Evolutionary conservation across 1,284 basidiomycete species (phyloP), one percentile per base, ranked within the genome.

Genomic region (Sporisorium sorghi): DNA sequence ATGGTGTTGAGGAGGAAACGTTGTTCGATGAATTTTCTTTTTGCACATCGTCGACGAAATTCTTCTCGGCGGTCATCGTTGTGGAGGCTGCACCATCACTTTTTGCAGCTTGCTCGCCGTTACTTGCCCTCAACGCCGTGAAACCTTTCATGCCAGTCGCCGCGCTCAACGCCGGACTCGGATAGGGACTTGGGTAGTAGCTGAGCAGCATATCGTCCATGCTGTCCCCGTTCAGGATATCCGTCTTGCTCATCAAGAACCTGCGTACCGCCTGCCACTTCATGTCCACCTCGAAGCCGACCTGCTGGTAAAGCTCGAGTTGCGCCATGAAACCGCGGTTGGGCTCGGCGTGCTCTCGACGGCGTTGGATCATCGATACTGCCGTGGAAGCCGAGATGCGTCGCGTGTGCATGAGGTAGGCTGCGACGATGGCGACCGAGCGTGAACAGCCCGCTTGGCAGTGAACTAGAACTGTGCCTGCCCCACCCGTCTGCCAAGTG

Each of bases 371-470:
- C 59, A 82, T 73, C 19, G 58, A 62, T 12, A 86, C 55, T 0
- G 85, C 85, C n/a, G 80, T 79, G 12, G 72, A 58, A 11, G 79
- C 77, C n/a, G 65, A 76, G 23, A 84, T 58, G 17, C 56, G 72
- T 0, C 82, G 69, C 11, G 82, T 79, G 19, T 61, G 46, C 84
- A 86, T 86, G 10, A 86, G 69, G 54, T 84, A 86, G 10, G 85
- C 85, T 0, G 82, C 80, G 23, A 80, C 80, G 21, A 86, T 80
- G 47, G 73, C 73, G 6, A 77, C 77, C 21, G 84, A 85, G 4
- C 85, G 73, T 10, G 83, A 82, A 14, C 84, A 78, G 10, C 85
- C 85, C 0, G 85, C 85, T 55, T 86, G 85, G 49, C 85, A 86
- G 55, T 85, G 85, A 2, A 86, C 84, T 15, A 86, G 77, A 0